Conservation (phyloP, 495 filamentous ascomycete genomes). For the Ramalina intermedia region DNA sequence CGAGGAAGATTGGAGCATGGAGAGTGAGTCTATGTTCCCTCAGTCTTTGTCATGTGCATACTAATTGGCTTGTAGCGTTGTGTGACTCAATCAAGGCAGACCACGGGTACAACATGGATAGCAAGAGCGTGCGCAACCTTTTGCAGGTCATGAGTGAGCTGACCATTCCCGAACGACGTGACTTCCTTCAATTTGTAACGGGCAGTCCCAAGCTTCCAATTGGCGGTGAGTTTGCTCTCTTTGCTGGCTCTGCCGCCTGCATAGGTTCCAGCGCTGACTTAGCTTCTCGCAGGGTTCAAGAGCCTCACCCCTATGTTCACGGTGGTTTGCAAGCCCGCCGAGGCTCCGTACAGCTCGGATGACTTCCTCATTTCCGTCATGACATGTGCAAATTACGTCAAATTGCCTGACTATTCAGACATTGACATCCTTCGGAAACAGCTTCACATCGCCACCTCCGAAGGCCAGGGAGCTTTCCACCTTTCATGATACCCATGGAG, state of each 20-base stretch:
- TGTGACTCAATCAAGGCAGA: constrained; percentile 99
- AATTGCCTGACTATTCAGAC: constrained; percentile 86
- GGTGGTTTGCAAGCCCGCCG: constrained; percentile 95
- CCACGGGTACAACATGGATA: constrained; percentile 98
- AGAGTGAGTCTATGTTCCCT: constrained; percentile 49
- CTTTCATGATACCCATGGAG: constrained; percentile 46
- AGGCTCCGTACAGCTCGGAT: constrained; percentile 85
- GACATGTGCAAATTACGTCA: constrained; percentile 99
- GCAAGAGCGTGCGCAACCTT: constrained; percentile 86
- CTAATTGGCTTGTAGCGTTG: constrained; percentile 45
- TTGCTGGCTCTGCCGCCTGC: background rate
- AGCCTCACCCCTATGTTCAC: constrained; percentile 95
- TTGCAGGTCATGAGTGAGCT: constrained; percentile 94
- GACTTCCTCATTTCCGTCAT: constrained; percentile 97
- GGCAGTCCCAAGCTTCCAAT: constrained; percentile 98
- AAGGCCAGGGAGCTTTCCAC: constrained; percentile 99
- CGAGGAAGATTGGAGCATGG: constrained; percentile 95
- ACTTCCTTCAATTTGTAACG: constrained; percentile 96
- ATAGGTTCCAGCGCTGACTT: constrained; percentile 8
- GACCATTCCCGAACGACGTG: constrained; percentile 55
- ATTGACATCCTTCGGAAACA: constrained; percentile 61
- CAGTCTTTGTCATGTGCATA: background rate
- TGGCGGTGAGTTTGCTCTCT: constrained; percentile 52
- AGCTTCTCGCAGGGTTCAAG: constrained; percentile 64
- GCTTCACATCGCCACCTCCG: constrained; percentile 73